Evolutionary conservation across 108 stramenopile species (phyloP), one percentile per base, ranked within the genome.

Genomic region (Skeletonema marinoi): DNA sequence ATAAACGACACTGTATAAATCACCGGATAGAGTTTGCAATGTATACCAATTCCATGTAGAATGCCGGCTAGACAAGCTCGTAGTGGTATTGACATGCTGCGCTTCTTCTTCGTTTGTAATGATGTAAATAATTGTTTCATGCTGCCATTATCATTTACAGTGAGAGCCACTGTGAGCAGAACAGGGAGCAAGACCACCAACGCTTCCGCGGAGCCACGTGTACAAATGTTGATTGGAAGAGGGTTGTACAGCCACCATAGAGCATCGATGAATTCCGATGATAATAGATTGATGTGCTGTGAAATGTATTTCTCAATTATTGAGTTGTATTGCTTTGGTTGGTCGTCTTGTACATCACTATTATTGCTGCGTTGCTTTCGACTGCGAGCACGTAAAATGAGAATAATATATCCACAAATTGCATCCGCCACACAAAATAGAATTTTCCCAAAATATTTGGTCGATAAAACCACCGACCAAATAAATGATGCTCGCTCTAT

Each of bases 151-250:
- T 62, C 60, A 46, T 58, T n/a, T n/a, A 90, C 6, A 46, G 44
- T 46, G 2, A 46, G 44, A 59, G 80, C 85, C 75, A 93, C 81
- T 0, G 92, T 96, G 14, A 82, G 35, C 48, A 96, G 70, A 7
- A 98, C 94, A 8, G 96, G 96, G 9, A 98, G 80, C 16, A 96
- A 61, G 16, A 95, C 95, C 56, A 94, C 84, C 10, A 97, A 65
- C 60, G 89, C 87, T 71, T 98, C 97, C 16, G 95, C 87, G 32
- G 91, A 92, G 16, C 97, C 97, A 38, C 97, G 71, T 0, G 97
- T 98, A 77, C 96, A 98, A 68, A 98, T 96, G 65, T 97, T 97
- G 60, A 98, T 96, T 8, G 96, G 85, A 19, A 98, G 68, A 4
- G 97, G 96, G 81, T 98, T 98, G 80, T 92, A 92, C 39, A 90